These are phyloP conservation scores for Calonectria pteridis DNA, from an alignment of 2,329 filamentous ascomycete genomes.

Conservation along the genomic window DNA sequence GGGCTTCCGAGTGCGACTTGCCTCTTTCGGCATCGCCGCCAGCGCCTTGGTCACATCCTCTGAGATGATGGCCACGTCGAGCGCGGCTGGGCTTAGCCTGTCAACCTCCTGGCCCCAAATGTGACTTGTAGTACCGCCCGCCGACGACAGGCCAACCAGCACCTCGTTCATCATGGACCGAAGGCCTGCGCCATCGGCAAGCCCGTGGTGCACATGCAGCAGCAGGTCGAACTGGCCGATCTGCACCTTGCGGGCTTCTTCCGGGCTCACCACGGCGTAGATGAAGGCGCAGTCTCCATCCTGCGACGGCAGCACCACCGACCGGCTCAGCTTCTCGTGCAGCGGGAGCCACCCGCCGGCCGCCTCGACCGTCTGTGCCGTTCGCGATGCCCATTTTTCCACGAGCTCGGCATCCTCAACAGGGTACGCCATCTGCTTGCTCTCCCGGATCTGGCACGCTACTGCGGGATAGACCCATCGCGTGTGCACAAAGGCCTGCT, in stretches of 20 bases:
- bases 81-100: constrained; percentile 15
- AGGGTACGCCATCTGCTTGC: constrained; percentile 11
- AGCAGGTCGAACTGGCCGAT: constrained; percentile 21
- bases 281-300: constrained; percentile 20
- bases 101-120: constrained; percentile 12
- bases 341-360: neutral
- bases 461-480: constrained; percentile 12
- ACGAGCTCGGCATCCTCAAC: neutral
- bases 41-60: constrained; percentile 2
- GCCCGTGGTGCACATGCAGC: constrained; percentile 14
- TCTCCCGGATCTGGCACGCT: constrained; percentile 17
- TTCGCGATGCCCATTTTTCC: constrained; percentile 13
- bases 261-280: constrained; percentile 5
- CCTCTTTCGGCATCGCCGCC: constrained; percentile 13
- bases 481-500: constrained; percentile 2
- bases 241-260: neutral
- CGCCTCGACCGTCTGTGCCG: neutral
- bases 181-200: constrained; percentile 7
- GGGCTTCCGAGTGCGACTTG: neutral
- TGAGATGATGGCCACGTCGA: constrained; percentile 13
- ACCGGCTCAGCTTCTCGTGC: constrained; percentile 9
- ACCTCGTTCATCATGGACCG: constrained; percentile 20
- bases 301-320: neutral
- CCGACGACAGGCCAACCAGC: neutral
- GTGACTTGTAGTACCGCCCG: neutral